Percentiles rank a stretch among this genome's conserved stretches.
These are phyloP conservation scores for Hypericum androsaemum DNA, from an alignment of 345 rosid species.

Conservation along the genomic window DNA sequence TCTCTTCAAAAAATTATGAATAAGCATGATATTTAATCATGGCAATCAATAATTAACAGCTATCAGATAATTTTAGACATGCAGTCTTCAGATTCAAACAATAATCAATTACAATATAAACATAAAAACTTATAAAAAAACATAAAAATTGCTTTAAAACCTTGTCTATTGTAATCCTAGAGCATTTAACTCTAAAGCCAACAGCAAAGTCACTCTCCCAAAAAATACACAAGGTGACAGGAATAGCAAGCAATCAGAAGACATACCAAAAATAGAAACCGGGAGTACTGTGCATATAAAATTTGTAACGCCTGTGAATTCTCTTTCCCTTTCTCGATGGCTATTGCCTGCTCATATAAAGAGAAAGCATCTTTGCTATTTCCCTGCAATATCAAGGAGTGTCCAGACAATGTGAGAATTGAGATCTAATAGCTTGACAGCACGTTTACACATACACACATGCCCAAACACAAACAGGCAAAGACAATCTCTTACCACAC, in stretches of 20 bases:
- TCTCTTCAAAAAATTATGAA: too few species aligned
- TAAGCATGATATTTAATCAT: too few species aligned
- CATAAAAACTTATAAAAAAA: too few species aligned
- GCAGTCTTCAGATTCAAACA: too few species aligned
- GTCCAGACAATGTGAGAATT: constrained; percentile 9
- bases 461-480: constrained; percentile 8
- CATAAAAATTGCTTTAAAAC: too few species aligned
- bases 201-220: too few species aligned
- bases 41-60: too few species aligned
- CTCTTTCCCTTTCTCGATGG: constrained; percentile 95
- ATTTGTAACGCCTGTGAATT: constrained; percentile 66
- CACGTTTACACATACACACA: constrained; percentile 11
- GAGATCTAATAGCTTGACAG: not conserved
- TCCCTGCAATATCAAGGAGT: constrained; percentile 43
- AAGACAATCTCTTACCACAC: constrained; percentile 44
- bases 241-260: not conserved
- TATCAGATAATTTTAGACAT: too few species aligned
- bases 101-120: too few species aligned
- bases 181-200: too few species aligned
- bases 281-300: constrained; percentile 77
- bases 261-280: constrained; percentile 71
- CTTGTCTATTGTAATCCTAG: too few species aligned
- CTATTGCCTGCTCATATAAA: constrained; percentile 79
- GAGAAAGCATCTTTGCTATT: constrained; percentile 67
- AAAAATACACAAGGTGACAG: too few species aligned